Evolutionary conservation across 345 rosid species (phyloP), one percentile per base, ranked within the genome.

Genomic region (Trapa bicornis): DNA sequence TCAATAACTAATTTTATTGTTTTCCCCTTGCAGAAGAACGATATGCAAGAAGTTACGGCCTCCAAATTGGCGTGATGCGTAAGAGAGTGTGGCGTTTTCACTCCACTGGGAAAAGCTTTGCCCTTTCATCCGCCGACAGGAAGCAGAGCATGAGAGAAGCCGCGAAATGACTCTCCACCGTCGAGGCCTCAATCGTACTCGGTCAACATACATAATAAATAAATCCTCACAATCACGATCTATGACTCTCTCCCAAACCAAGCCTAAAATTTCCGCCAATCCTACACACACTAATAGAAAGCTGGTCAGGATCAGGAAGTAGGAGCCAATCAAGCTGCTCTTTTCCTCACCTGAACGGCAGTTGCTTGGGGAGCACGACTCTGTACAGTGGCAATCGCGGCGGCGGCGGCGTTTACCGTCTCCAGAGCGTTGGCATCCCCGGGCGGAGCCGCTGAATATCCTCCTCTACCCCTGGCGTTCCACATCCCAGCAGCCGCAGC

Each of bases 401-500:
- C 75, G 74, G 96, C 97, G 69, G 97, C 97, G 37, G 97, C 96
- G 89, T 76, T 82, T 54, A 94, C 76, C 37, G 95, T 90, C 45
- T 86, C 89, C 54, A 86, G 67, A 65, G 83, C 78, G 76, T 75
- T 80, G 79, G 62, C 71, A 62, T 56, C 68, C 36, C 75, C 76
- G 72, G 81, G 75, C 39, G 80, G 53, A 43, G 79, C 82, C 65
- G 76, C 72, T 76, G 74, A 71, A 61, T 80, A 92, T 86, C 90
- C 82, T 86, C 76, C 73, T 68, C 33, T 42, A 15, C 37, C 52
- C 29, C 74, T 64, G 33, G 52, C 52, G 64, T 1, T 68, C 67
- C 22, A 29, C 73, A 70, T 9, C 43, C 13, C 60, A 47, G 61
- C 48, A 22, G 29, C 29, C 29, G 29, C 29, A 22, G 29, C 29